Evolutionary conservation across 495 filamentous ascomycete genomes (phyloP).

Genomic region (Xylaria intraflava): DNA sequence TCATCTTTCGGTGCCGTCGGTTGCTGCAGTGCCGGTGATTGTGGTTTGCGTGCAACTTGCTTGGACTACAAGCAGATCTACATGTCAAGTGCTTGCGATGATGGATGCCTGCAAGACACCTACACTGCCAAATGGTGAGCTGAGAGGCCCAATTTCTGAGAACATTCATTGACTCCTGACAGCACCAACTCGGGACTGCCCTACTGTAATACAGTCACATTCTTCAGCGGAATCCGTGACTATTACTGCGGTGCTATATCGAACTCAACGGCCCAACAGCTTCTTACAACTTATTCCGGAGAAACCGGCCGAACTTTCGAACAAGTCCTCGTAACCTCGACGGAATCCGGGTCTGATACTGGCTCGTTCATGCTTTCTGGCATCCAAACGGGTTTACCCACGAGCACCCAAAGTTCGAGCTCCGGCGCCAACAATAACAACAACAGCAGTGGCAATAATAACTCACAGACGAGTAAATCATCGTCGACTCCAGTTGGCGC

Average conservation of each 20-base stretch:
- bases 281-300: constrained; percentile 32
- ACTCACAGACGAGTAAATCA: not conserved
- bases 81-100: constrained; percentile 26
- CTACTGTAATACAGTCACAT: constrained; percentile 35
- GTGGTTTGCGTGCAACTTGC: constrained; percentile 26
- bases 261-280: constrained; percentile 22
- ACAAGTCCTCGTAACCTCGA: not conserved
- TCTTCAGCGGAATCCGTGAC: constrained; percentile 30
- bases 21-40: constrained; percentile 28
- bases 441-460: not conserved
- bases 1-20: constrained; percentile 27
- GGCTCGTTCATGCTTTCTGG: not conserved
- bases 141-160: not conserved
- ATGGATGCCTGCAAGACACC: constrained; percentile 28
- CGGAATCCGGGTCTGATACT: constrained; percentile 3
- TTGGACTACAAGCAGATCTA: constrained; percentile 22
- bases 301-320: constrained; percentile 25
- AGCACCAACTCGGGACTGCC: constrained; percentile 23
- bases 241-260: constrained; percentile 32
- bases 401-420: not conserved
- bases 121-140: constrained; percentile 37
- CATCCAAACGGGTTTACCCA: not conserved
- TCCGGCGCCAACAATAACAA: not conserved
- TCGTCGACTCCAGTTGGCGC: constrained; percentile 33
- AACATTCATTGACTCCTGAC: not conserved